phyloP scores from a whole-genome alignment of 169 alveolate genomes.

The Eimeria maxima region DNA sequence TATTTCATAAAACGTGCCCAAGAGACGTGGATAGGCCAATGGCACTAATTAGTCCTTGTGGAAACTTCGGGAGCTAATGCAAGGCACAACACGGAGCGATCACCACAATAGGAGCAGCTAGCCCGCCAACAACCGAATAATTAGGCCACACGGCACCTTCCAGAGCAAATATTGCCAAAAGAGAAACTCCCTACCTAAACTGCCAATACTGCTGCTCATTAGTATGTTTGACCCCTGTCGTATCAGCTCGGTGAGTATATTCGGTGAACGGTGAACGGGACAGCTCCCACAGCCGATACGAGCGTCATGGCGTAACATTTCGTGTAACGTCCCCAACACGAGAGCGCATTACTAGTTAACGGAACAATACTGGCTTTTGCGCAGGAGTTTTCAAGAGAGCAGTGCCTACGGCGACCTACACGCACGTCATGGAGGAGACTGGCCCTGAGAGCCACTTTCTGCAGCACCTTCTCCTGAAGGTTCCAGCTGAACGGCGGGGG shows the following conservation, averaged over 20 bases:
- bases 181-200: neutral
- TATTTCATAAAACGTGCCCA: neutral
- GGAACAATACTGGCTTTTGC: neutral
- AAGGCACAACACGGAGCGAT: neutral
- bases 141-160: neutral
- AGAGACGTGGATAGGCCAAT: neutral
- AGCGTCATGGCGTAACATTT: neutral
- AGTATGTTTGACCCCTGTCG: neutral
- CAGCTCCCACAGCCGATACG: neutral
- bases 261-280: neutral
- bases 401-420: neutral
- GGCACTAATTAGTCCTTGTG: neutral
- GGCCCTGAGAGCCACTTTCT: neutral
- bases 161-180: neutral
- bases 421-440: neutral
- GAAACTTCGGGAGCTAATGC: neutral
- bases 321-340: neutral
- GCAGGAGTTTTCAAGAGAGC: neutral
- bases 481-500: neutral
- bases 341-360: neutral
- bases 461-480: neutral
- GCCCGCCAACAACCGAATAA: neutral
- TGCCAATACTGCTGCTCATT: neutral
- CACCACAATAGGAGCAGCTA: neutral
- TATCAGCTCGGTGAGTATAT: neutral